These are phyloP conservation scores for Danielozyma ontarioensis DNA, from an alignment of 805 yeast species.

Conservation along the genomic window DNA sequence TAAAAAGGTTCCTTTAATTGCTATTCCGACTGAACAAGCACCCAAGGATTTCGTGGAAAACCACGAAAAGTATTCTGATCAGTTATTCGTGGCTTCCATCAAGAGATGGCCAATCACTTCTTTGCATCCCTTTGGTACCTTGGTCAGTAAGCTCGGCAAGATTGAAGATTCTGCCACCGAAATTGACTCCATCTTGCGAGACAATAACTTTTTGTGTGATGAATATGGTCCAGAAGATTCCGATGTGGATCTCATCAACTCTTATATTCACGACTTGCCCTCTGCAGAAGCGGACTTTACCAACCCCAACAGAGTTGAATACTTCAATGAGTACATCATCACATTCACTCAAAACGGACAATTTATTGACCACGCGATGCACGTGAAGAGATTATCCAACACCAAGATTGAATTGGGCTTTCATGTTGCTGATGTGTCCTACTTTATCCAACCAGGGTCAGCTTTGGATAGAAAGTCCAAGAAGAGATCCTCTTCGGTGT, in stretches of 20 bases:
- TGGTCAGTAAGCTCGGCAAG: slow-evolving; percentile 80
- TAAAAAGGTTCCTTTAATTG: slow-evolving; percentile 94
- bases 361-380: slow-evolving; percentile 74
- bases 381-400: slow-evolving; percentile 58
- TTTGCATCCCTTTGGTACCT: slow-evolving; percentile 94
- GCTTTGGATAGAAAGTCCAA: slow-evolving; percentile 82
- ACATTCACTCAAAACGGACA: slow-evolving; percentile 56
- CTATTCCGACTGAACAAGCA: slow-evolving; percentile 97
- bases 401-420: slow-evolving; percentile 75
- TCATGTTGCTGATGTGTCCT: slow-evolving; percentile 78
- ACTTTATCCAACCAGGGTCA: slow-evolving; percentile 67
- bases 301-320: slow-evolving; percentile 43
- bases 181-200: slow-evolving; percentile 84
- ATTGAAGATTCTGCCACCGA: slow-evolving; percentile 75
- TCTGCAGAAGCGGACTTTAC: slow-evolving; percentile 33
- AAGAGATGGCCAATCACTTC: slow-evolving; percentile 99
- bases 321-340: slow-evolving; percentile 55
- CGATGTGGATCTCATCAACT: slow-evolving; percentile 11
- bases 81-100: slow-evolving; percentile 87
- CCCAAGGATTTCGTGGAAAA: slow-evolving; percentile 93
- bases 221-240: slow-evolving; percentile 55
- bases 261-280: slow-evolving; percentile 33
- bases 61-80: slow-evolving; percentile 75
- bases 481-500: slow-evolving; percentile 85
- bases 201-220: slow-evolving; percentile 75